Evolutionary conservation across 2,329 filamentous ascomycete genomes (phyloP).

Genomic region (Calonectria crousiana): DNA sequence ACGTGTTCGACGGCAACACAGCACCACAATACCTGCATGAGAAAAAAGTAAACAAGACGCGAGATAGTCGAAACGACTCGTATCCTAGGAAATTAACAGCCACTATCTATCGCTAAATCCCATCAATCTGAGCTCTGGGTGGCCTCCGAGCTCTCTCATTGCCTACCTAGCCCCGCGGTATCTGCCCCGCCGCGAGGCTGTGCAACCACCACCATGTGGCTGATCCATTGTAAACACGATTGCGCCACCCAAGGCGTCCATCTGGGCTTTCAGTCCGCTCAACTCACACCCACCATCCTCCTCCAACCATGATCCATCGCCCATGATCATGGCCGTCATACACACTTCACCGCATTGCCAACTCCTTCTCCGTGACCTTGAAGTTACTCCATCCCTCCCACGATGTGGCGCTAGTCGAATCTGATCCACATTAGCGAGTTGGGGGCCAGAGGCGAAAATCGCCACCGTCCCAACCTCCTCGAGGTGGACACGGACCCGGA

Average conservation of each 20-base stretch:
- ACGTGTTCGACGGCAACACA: background rate
- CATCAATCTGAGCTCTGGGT: background rate
- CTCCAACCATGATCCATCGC: background rate
- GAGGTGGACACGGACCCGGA: background rate
- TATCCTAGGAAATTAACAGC: background rate
- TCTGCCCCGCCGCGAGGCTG: constrained; percentile 2
- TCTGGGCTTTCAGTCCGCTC: constrained; percentile 12
- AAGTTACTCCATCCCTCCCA: background rate
- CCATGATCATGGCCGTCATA: background rate
- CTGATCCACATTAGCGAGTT: background rate
- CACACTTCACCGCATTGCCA: background rate
- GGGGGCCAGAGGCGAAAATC: background rate
- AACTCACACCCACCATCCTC: background rate
- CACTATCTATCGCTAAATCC: background rate
- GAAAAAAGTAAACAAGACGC: background rate
- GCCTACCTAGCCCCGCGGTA: background rate
- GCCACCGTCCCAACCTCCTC: background rate
- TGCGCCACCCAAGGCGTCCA: constrained; percentile 33
- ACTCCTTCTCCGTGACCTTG: background rate
- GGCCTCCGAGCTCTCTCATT: background rate
- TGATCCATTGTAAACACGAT: background rate
- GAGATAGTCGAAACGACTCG: background rate
- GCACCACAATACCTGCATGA: background rate
- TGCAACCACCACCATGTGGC: constrained; percentile 11
- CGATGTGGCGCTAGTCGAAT: background rate